Conservation (phyloP, 106 monocot species). For the Dioscorea dumetorum region DNA sequence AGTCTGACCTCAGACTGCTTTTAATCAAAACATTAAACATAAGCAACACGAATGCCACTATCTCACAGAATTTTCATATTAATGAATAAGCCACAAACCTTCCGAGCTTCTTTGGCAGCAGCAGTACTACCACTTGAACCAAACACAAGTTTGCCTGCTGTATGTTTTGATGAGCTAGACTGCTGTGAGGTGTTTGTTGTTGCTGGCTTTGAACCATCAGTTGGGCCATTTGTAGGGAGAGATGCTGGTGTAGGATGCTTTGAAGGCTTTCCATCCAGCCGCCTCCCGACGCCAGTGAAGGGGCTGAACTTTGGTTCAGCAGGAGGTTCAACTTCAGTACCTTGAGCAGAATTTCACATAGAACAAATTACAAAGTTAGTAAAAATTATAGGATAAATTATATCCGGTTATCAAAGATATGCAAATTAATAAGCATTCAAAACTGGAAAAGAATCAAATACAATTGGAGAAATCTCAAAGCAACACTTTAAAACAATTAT, state of each 20-base stretch:
- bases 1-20: too few species aligned
- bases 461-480: neutral
- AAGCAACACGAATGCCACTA: neutral
- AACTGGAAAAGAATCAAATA: too few species aligned
- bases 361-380: neutral
- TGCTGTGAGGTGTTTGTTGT: slow-evolving; percentile 23
- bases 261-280: slow-evolving; percentile 76
- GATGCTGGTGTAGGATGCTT: slow-evolving; percentile 24
- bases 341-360: slow-evolving; percentile 22
- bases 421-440: neutral
- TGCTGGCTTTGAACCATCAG: slow-evolving; percentile 27
- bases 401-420: neutral
- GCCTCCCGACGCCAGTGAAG: too few species aligned
- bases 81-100: slow-evolving; percentile 10
- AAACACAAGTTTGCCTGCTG: slow-evolving; percentile 77
- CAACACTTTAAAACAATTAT: neutral
- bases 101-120: slow-evolving; percentile 36
- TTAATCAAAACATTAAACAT: neutral
- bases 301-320: slow-evolving; percentile 62
- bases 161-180: slow-evolving; percentile 27
- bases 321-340: slow-evolving; percentile 18
- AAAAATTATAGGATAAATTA: neutral
- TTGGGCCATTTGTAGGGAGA: slow-evolving; percentile 18
- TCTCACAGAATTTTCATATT: neutral
- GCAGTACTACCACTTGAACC: slow-evolving; percentile 34